Conservation (phyloP, 768 basidiomycete species). For the Astraeus odoratus region DNA sequence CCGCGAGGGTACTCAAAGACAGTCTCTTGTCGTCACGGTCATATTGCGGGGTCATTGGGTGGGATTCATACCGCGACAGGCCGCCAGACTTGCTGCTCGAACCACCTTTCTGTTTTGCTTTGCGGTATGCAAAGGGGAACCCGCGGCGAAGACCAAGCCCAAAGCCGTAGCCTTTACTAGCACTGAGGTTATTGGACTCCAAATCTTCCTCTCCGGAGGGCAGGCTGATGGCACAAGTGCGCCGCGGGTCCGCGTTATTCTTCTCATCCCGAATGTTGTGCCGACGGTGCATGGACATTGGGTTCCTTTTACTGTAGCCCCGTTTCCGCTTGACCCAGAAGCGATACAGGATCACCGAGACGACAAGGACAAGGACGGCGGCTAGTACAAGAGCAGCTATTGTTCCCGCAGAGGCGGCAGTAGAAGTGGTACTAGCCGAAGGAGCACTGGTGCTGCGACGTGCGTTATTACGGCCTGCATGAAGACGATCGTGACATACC, state of each 20-base stretch:
- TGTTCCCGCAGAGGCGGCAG: constrained; percentile 48
- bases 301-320: constrained; percentile 21
- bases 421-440: constrained; percentile 16
- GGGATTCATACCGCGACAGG: constrained; percentile 10
- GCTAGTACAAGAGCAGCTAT: constrained; percentile 62
- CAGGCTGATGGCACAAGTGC: constrained; percentile 1
- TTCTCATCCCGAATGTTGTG: not conserved
- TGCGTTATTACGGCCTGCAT: constrained; percentile 5
- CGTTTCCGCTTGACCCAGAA: constrained; percentile 45
- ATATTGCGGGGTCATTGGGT: constrained; percentile 17
- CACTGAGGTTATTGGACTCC: constrained; percentile 22
- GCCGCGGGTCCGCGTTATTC: constrained; percentile 8
- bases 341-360: constrained; percentile 38
- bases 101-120: constrained; percentile 14
- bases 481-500: constrained; percentile 22
- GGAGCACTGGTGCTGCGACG: constrained; percentile 15
- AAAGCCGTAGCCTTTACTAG: constrained; percentile 28
- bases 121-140: constrained; percentile 20
- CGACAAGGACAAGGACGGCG: constrained; percentile 43
- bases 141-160: constrained; percentile 25
- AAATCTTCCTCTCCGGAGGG: constrained; percentile 17
- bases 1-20: constrained; percentile 19
- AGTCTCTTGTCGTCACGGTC: constrained; percentile 24
- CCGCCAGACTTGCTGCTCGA: constrained; percentile 14
- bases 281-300: not conserved